These are phyloP conservation scores for Leptodermis oblonga DNA, from an alignment of 257 asterid species.

Conservation along the genomic window DNA sequence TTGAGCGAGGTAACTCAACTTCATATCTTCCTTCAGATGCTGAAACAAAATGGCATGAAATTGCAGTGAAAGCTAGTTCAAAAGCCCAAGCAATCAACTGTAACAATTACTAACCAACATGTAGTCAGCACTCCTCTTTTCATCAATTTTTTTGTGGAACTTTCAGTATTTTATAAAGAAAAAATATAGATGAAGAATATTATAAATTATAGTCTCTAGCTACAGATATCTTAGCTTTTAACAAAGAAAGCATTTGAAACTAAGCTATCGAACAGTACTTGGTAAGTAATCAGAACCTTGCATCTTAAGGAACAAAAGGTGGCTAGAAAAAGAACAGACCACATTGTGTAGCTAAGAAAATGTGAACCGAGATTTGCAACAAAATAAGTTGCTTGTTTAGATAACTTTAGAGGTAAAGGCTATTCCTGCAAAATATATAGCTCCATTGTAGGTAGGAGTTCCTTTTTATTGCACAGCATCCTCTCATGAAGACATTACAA, in stretches of 20 bases:
- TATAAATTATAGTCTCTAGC: neutral
- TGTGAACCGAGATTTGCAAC: neutral
- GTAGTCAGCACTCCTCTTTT: neutral
- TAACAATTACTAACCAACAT: neutral
- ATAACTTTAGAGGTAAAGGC: neutral
- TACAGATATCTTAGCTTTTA: neutral
- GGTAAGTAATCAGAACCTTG: neutral
- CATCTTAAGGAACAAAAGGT: constrained; percentile 1
- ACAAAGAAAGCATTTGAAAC: neutral
- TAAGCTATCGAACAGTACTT: neutral
- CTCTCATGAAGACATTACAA: constrained; percentile 4
- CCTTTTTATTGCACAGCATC: constrained; percentile 13
- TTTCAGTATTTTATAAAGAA: neutral
- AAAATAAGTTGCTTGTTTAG: neutral
- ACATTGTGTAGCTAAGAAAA: neutral
- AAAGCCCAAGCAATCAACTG: neutral
- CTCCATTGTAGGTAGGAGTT: neutral
- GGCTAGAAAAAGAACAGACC: neutral
- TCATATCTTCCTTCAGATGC: constrained; percentile 99
- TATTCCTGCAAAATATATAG: neutral
- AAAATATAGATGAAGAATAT: neutral
- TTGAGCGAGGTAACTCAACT: constrained; percentile 95
- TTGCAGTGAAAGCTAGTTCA: constrained; percentile 15
- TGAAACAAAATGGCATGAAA: constrained; percentile 31
- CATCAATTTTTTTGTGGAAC: neutral